These are phyloP conservation scores for Perkinsus chesapeaki DNA, from an alignment of 169 alveolate genomes.

Conservation along the genomic window DNA sequence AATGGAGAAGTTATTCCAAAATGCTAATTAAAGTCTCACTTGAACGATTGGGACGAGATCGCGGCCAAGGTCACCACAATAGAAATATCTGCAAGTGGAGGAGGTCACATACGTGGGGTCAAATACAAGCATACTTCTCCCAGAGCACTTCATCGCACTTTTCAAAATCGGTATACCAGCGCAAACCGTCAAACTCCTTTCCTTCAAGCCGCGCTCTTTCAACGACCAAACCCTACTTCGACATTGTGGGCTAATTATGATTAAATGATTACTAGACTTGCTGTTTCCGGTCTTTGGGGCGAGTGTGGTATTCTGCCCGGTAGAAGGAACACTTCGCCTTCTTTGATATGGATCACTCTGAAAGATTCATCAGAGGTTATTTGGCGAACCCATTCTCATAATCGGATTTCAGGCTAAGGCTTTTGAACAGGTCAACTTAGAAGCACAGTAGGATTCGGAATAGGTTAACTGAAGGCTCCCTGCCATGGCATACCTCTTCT, in stretches of 20 bases:
- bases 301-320: slow-evolving; percentile 12
- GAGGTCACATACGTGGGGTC: background rate
- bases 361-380: no score
- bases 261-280: background rate
- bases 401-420: no score
- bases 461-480: no score
- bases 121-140: background rate
- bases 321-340: slow-evolving; percentile 8
- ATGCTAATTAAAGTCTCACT: background rate
- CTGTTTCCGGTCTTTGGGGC: slow-evolving; percentile 15
- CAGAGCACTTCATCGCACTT: background rate
- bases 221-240: background rate
- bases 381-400: no score
- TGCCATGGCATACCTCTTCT: background rate
- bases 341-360: background rate
- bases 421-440: no score
- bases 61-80: background rate
- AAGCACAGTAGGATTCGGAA: no score
- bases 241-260: background rate
- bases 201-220: background rate
- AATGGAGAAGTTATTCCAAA: background rate
- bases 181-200: background rate
- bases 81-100: background rate
- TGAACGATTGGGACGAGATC: slow-evolving; percentile 8
- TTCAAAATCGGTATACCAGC: background rate